Percentiles rank a stretch among this genome's conserved stretches.
Evolutionary conservation across 345 rosid species (phyloP).

Genomic region (Aurinia saxatilis): DNA sequence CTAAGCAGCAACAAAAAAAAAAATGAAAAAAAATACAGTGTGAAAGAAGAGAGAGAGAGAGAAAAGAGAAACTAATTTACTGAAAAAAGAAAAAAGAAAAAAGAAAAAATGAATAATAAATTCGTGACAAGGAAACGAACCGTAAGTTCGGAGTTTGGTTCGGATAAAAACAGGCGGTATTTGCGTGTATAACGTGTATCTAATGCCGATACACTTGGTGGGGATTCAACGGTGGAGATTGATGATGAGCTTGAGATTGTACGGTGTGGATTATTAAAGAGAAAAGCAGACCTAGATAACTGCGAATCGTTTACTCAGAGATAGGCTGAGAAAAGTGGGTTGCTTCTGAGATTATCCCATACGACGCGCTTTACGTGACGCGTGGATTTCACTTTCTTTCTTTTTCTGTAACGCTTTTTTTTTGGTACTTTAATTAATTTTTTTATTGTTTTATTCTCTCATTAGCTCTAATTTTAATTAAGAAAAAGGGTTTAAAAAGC

Average conservation of each 20-base stretch:
- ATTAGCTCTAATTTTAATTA: background rate
- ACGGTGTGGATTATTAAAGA: constrained; percentile 13
- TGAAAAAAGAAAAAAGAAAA: background rate
- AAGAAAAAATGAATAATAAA: background rate
- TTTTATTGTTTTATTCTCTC: background rate
- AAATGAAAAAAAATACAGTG: background rate
- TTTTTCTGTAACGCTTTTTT: background rate
- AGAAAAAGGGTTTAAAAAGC: background rate
- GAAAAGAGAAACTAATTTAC: background rate
- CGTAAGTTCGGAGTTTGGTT: constrained; percentile 29
- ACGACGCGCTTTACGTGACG: constrained; percentile 41
- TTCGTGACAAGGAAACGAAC: constrained; percentile 5
- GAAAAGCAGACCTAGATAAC: constrained; percentile 3
- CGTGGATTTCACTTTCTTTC: constrained; percentile 13
- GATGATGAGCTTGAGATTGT: background rate
- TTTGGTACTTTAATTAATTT: background rate
- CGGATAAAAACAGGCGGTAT: background rate
- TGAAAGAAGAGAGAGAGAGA: background rate
- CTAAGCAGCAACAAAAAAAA: background rate
- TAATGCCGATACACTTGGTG: background rate
- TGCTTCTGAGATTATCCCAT: constrained; percentile 16
- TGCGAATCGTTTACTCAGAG: background rate
- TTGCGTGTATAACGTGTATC: constrained; percentile 1
- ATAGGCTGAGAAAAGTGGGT: constrained; percentile 23
- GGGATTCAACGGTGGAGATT: constrained; percentile 14